Percentiles rank a stretch among this genome's conserved stretches.
phyloP scores from a whole-genome alignment of 2,329 filamentous ascomycete genomes.

The Dactylellina haptotyla region DNA sequence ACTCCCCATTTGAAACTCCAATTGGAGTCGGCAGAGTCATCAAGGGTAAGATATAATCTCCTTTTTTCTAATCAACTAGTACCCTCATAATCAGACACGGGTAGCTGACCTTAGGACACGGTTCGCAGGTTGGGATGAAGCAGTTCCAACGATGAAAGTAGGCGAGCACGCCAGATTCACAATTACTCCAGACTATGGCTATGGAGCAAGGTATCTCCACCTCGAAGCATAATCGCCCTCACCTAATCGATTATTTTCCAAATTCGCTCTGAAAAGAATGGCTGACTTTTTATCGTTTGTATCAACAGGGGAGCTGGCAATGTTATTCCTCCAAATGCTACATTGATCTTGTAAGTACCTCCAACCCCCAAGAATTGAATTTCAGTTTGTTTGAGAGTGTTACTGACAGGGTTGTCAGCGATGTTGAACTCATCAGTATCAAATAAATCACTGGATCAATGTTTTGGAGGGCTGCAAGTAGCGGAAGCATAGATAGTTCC shows the following conservation, averaged over 20 bases:
- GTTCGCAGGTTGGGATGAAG: conserved; percentile 75
- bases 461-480: too few species aligned
- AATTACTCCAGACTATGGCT: conserved; percentile 69
- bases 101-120: background rate
- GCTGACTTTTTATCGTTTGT: too few species aligned
- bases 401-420: conserved; percentile 33
- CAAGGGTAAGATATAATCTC: conserved; percentile 66
- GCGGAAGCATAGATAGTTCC: too few species aligned
- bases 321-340: conserved; percentile 78
- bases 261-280: too few species aligned
- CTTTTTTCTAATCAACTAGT: too few species aligned
- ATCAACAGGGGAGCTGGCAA: conserved; percentile 81
- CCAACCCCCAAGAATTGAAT: background rate
- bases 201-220: conserved; percentile 33
- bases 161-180: conserved; percentile 89
- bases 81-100: background rate
- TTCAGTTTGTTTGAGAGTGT: conserved; percentile 1
- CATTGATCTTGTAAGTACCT: conserved; percentile 80
- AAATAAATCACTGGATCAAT: conserved; percentile 50
- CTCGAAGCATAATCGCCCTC: background rate
- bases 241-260: too few species aligned
- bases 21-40: conserved; percentile 91
- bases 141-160: conserved; percentile 83
- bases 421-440: conserved; percentile 55
- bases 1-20: conserved; percentile 73